Conservation (phyloP, 2,329 filamentous ascomycete species). For the Cyanodermella asteris region DNA sequence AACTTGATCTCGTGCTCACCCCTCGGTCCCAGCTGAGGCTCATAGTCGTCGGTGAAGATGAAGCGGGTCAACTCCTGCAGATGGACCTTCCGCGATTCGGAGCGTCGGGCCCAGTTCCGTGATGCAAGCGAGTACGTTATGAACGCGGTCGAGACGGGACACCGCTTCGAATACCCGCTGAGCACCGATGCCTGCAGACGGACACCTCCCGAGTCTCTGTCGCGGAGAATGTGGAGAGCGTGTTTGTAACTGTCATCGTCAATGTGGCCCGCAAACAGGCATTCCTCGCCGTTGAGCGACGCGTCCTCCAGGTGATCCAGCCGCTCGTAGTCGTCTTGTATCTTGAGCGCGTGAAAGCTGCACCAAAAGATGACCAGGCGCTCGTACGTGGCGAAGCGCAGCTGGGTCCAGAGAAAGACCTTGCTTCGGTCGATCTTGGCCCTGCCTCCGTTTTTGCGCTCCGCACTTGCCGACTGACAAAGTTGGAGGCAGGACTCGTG, state of each 20-base stretch:
- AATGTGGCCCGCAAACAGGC: slow-evolving; percentile 21
- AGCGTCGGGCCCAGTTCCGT: slow-evolving; percentile 25
- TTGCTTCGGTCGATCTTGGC: no score
- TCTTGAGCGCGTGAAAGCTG: slow-evolving; percentile 6
- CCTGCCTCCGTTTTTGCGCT: no score
- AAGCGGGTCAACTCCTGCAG: slow-evolving; percentile 29
- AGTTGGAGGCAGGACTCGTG: slow-evolving; percentile 18
- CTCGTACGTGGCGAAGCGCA: no score
- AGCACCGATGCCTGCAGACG: slow-evolving; percentile 34
- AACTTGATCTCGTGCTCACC: slow-evolving; percentile 21
- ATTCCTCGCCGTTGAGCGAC: slow-evolving; percentile 3
- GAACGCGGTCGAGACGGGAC: slow-evolving; percentile 39
- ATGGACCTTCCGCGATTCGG: slow-evolving; percentile 21
- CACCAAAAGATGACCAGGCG: slow-evolving; percentile 7
- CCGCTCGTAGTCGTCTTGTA: slow-evolving; percentile 4
- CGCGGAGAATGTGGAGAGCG: slow-evolving; percentile 31
- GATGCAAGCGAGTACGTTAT: slow-evolving; percentile 25
- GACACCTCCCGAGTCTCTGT: slow-evolving; percentile 27
- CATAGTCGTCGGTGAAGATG: slow-evolving; percentile 31
- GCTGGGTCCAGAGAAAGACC: no score
- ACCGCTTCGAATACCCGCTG: slow-evolving; percentile 28
- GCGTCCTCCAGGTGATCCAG: slow-evolving; percentile 1
- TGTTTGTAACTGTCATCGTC: slow-evolving; percentile 29
- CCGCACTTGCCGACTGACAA: slow-evolving; percentile 16
- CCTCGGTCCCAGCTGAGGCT: slow-evolving; percentile 14